A percentile compares a stretch with the other conserved stretches of the same genome.
Conservation (phyloP, 2,329 filamentous ascomycete genomes). For the Aspergillus jensenii region DNA sequence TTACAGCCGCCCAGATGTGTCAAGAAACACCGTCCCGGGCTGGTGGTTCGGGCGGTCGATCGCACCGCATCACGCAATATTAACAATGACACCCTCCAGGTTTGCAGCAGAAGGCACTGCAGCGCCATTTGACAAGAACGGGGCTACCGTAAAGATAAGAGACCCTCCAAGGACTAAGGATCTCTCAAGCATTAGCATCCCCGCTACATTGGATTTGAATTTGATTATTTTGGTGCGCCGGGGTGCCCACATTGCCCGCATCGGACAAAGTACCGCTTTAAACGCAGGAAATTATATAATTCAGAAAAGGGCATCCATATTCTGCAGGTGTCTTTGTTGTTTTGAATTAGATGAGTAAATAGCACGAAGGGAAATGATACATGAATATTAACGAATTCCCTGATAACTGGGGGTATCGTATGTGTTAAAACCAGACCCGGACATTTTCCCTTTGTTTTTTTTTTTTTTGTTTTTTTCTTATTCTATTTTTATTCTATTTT, state of each 20-base stretch:
- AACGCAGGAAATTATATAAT: not conserved
- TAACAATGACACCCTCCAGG: not conserved
- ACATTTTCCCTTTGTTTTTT: not conserved
- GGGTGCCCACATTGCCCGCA: too few species aligned
- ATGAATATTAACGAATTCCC: not conserved
- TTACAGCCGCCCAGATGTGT: conserved; percentile 1
- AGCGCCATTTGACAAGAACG: conserved; percentile 9
- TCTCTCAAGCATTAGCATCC: conserved; percentile 2
- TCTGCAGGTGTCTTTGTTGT: not conserved
- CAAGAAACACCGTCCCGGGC: conserved; percentile 3
- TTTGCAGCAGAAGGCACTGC: not conserved
- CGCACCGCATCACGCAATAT: not conserved
- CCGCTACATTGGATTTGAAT: not conserved
- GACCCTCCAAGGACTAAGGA: not conserved
- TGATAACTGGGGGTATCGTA: not conserved
- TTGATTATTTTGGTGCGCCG: too few species aligned
- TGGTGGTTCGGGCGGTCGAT: conserved; percentile 16
- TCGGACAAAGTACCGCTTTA: not conserved
- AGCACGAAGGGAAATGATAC: not conserved
- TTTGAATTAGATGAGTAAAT: not conserved
- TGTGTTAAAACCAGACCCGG: not conserved
- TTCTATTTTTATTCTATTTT: not conserved
- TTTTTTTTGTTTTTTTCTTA: not conserved
- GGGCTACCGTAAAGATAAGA: not conserved
- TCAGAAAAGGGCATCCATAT: not conserved